Conservation (phyloP, 83 land plant genomes). For the Picea abies region DNA sequence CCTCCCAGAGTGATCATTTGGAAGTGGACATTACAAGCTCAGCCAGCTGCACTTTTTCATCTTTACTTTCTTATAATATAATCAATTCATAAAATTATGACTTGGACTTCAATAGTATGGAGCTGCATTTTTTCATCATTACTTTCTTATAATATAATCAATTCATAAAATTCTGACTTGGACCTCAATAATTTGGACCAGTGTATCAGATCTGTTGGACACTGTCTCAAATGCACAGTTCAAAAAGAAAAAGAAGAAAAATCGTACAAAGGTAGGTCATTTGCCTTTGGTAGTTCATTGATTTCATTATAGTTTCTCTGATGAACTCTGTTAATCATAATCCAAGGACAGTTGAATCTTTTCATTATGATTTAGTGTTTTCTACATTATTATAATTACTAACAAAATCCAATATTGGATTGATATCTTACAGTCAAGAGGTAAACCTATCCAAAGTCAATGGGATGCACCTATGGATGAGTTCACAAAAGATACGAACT, state of each 20-base stretch:
- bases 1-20: no score
- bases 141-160: neutral
- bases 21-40: no score
- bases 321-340: neutral
- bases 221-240: conserved; percentile 73
- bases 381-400: neutral
- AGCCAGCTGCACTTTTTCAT: neutral
- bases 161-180: neutral
- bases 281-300: neutral
- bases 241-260: conserved; percentile 73
- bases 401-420: conserved; percentile 11
- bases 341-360: neutral
- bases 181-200: conserved; percentile 26
- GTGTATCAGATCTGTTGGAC: conserved; percentile 96
- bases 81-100: neutral
- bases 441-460: conserved; percentile 10
- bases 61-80: neutral
- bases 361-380: neutral
- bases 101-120: conserved; percentile 6
- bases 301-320: neutral
- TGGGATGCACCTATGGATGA: neutral
- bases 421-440: conserved; percentile 12
- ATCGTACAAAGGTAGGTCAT: conserved; percentile 80
- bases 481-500: neutral
- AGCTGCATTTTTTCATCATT: neutral